A percentile compares a stretch with the other conserved stretches of the same genome.
phyloP scores from a whole-genome alignment of 805 yeast species.

The Lipomyces oligophaga region DNA sequence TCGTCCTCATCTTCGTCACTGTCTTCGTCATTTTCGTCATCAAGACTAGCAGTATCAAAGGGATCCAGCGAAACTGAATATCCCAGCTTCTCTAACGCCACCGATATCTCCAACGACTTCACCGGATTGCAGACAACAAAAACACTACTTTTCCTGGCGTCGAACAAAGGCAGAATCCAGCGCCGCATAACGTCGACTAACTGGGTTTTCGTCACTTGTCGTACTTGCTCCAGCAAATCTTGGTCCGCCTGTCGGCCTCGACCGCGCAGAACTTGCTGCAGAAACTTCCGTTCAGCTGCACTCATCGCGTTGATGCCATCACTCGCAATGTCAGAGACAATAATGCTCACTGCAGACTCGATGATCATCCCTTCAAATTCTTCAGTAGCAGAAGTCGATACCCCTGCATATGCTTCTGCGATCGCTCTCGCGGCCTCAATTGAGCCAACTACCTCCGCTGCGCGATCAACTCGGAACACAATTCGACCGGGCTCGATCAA shows the following conservation, averaged over 20 bases:
- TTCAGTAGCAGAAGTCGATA: constrained; percentile 51
- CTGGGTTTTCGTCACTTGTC: constrained; percentile 50
- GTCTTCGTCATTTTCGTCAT: constrained; percentile 31
- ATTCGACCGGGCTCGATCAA: constrained; percentile 65
- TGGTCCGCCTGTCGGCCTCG: constrained; percentile 66
- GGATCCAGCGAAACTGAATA: constrained; percentile 60
- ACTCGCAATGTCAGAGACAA: constrained; percentile 68
- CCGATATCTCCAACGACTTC: constrained; percentile 47
- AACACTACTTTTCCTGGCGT: constrained; percentile 51
- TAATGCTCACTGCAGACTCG: constrained; percentile 70
- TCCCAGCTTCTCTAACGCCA: constrained; percentile 51
- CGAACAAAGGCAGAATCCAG: constrained; percentile 66
- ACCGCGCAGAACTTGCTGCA: constrained; percentile 60
- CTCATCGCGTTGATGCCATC: constrained; percentile 59
- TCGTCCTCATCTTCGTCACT: constrained; percentile 33
- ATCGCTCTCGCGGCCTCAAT: constrained; percentile 48
- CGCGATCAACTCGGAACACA: constrained; percentile 68
- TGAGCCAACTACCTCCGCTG: constrained; percentile 72
- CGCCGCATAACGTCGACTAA: constrained; percentile 45
- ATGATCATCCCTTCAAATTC: constrained; percentile 57
- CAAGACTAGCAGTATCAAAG: constrained; percentile 38
- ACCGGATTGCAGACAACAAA: constrained; percentile 74
- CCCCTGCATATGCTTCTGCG: constrained; percentile 42
- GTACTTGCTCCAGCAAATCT: constrained; percentile 51
- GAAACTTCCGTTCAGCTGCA: constrained; percentile 63